phyloP scores from a whole-genome alignment of 192 early-diverging fungal genomes.

The Backusella tarrabulga region DNA sequence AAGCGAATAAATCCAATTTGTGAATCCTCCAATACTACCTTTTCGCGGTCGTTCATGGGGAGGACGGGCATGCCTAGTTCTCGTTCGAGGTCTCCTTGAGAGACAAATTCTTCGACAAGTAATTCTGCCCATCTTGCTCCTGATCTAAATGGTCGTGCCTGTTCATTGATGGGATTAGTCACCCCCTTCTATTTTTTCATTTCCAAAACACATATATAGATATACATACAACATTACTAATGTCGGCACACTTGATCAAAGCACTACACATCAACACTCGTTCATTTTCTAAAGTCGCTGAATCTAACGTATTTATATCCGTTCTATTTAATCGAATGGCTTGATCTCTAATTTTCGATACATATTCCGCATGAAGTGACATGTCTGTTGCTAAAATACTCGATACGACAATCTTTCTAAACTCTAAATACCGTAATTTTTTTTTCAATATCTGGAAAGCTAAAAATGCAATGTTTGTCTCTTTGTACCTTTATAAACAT shows the following conservation, averaged over 20 bases:
- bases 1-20: constrained; percentile 50
- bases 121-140: constrained; percentile 66
- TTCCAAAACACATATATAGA: neutral
- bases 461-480: neutral
- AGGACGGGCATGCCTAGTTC: constrained; percentile 60
- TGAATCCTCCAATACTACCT: constrained; percentile 39
- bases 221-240: constrained; percentile 66
- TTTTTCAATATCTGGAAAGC: neutral
- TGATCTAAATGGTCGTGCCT: constrained; percentile 66
- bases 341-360: constrained; percentile 64
- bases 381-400: constrained; percentile 82
- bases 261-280: constrained; percentile 63
- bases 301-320: constrained; percentile 35
- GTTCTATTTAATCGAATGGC: constrained; percentile 46
- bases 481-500: constrained; percentile 25
- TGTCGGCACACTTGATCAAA: constrained; percentile 81
- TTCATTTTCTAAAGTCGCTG: constrained; percentile 50
- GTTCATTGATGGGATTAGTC: neutral
- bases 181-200: neutral
- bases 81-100: constrained; percentile 72
- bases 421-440: constrained; percentile 38
- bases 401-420: constrained; percentile 67
- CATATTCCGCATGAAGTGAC: constrained; percentile 78
- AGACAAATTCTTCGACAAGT: constrained; percentile 63
- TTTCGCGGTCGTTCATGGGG: constrained; percentile 48